Evolutionary conservation across 345 rosid genomes (phyloP), one percentile per base, ranked within the genome.

Genomic region (Laguncularia racemosa): DNA sequence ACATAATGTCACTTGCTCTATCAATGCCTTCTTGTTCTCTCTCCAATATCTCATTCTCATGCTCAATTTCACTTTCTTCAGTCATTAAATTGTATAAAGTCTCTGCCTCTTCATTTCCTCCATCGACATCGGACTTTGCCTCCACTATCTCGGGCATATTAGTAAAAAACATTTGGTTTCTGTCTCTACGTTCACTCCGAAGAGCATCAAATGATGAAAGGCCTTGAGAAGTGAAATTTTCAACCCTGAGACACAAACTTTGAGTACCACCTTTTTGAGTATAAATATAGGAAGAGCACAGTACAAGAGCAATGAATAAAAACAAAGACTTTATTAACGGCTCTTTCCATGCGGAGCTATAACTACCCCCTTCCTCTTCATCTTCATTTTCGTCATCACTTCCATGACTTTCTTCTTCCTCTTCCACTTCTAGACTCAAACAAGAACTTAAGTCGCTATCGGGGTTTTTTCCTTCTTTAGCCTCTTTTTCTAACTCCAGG

Each of bases 211-310:
- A 33, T 4, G 40, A 33, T 9, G 40, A 33, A 33, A 33, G 40
- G 40, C 40, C 40, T 33, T 33, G 40, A 7, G 40, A 33, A 33
- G 40, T 33, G 40, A 33, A 6, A 33, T 33, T 33, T 9, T 33
- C 9, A 33, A 33, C 40, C 7, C 40, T 33, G 7, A 1, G 40
- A 6, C 9, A 33, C 40, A 33, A 33, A 4, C 7, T 33, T 33
- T 33, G 40, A 33, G 11, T 33, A 33, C 40, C 40, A 33, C 40
- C 40, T 0, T 33, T 33, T 33, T 33, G 40, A 7, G 72, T 60
- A 60, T 73, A 71, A 56, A 76, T 73, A 48, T 71, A 73, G 14
- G 57, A 26, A 21, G 70, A 67, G 20, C 50, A 62, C 49, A 71
- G 16, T 63, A 69, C 60, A 67, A 78, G 56, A 65, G 73, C 67